These are phyloP conservation scores for Exophiala mesophila DNA, from an alignment of 2,329 filamentous ascomycete species.

Conservation along the genomic window DNA sequence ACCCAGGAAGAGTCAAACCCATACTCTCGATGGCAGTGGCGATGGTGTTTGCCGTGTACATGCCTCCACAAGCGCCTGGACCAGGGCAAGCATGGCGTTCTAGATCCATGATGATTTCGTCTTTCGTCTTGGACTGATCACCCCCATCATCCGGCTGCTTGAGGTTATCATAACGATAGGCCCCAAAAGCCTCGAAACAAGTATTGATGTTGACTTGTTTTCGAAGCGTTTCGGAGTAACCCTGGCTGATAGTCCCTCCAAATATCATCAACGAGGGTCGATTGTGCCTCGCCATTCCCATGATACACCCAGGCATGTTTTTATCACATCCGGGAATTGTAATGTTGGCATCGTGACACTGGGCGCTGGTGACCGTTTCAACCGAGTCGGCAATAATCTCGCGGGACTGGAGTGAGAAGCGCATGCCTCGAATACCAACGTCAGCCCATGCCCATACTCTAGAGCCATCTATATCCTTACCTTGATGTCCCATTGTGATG, in stretches of 20 bases:
- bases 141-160: slow-evolving; percentile 59
- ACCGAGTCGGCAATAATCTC: slow-evolving; percentile 93
- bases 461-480: too few relatives aligned
- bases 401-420: slow-evolving; percentile 81
- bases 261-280: slow-evolving; percentile 92
- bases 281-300: slow-evolving; percentile 87
- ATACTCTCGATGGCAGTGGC: slow-evolving; percentile 84
- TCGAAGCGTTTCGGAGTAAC: slow-evolving; percentile 68
- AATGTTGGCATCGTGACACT: slow-evolving; percentile 89
- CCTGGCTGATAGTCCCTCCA: slow-evolving; percentile 84
- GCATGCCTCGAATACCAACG: slow-evolving; percentile 82
- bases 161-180: slow-evolving; percentile 70
- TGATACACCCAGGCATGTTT: slow-evolving; percentile 94
- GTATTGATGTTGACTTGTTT: slow-evolving; percentile 81
- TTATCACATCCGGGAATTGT: slow-evolving; percentile 93
- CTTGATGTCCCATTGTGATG: too few relatives aligned
- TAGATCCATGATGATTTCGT: slow-evolving; percentile 78
- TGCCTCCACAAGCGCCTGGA: slow-evolving; percentile 79
- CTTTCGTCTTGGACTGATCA: slow-evolving; percentile 56
- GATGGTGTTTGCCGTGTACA: slow-evolving; percentile 91
- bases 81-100: slow-evolving; percentile 72
- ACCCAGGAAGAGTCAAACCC: slow-evolving; percentile 75
- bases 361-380: slow-evolving; percentile 84
- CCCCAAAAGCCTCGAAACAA: slow-evolving; percentile 81
- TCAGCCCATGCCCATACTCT: too few relatives aligned